Evolutionary conservation across 805 yeast species (phyloP).

Genomic region (Wickerhamomyces xylosicus): DNA sequence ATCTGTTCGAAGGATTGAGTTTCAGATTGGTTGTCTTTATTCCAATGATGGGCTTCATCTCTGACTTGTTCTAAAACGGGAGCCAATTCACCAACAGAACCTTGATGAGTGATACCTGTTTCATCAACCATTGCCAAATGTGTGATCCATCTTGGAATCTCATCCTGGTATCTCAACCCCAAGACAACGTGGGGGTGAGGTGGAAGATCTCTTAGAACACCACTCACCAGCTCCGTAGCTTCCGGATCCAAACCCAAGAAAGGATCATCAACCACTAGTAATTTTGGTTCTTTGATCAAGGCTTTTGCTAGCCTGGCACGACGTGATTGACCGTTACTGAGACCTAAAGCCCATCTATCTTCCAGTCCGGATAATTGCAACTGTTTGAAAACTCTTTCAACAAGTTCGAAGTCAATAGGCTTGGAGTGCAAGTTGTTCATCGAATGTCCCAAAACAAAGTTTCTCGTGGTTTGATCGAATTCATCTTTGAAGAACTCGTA

Average conservation of each 20-base stretch:
- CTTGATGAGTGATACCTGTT: constrained; percentile 42
- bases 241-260: constrained; percentile 82
- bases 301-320: constrained; percentile 81
- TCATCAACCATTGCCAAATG: constrained; percentile 56
- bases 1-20: constrained; percentile 11
- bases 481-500: constrained; percentile 83
- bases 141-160: constrained; percentile 70
- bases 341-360: constrained; percentile 71
- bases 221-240: constrained; percentile 52
- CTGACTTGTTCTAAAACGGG: constrained; percentile 15
- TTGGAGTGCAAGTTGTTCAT: constrained; percentile 23
- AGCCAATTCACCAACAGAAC: constrained; percentile 25
- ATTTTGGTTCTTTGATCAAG: constrained; percentile 49
- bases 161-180: constrained; percentile 72
- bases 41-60: constrained; percentile 10
- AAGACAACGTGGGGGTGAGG: constrained; percentile 48
- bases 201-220: constrained; percentile 33
- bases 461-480: constrained; percentile 60
- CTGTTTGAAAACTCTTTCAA: constrained; percentile 32
- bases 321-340: constrained; percentile 91
- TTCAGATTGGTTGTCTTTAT: constrained; percentile 6
- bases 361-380: constrained; percentile 48
- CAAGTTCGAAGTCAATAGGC: constrained; percentile 15
- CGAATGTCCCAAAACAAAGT: constrained; percentile 45
- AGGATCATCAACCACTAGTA: constrained; percentile 81